A percentile compares a stretch with the other conserved stretches of the same genome.
Evolutionary conservation across 192 early-diverging fungal genomes (phyloP).

Genomic region (Oehlia diaphana): DNA sequence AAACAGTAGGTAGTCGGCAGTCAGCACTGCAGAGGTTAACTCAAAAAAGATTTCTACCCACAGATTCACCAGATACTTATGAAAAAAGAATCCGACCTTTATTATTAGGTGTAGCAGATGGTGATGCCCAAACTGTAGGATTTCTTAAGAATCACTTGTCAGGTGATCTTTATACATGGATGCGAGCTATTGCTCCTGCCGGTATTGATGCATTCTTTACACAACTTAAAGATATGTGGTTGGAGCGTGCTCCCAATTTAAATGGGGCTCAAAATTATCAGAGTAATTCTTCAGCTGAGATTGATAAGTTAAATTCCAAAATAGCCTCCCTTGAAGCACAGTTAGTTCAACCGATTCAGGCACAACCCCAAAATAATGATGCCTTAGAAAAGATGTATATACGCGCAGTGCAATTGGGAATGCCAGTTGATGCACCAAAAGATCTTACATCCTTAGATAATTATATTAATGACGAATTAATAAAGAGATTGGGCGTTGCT

Average conservation of each 20-base stretch:
- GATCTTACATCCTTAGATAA: too few species aligned
- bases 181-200: neutral
- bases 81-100: conserved; percentile 15
- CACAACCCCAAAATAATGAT: too few species aligned
- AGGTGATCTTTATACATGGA: conserved; percentile 22
- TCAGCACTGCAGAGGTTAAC: neutral
- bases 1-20: neutral
- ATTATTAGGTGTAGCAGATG: conserved; percentile 15
- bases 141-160: conserved; percentile 19
- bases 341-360: too few species aligned
- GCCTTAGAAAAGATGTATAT: too few species aligned
- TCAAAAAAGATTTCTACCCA: conserved; percentile 1
- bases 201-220: neutral
- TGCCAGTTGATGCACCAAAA: too few species aligned
- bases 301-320: too few species aligned
- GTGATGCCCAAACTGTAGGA: conserved; percentile 3
- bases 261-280: neutral
- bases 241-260: neutral
- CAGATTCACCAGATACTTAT: conserved; percentile 20
- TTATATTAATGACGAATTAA: too few species aligned
- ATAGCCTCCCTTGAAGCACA: too few species aligned
- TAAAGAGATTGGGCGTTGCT: too few species aligned
- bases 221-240: conserved; percentile 6
- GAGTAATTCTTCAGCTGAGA: neutral
- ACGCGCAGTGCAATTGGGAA: too few species aligned